Conservation (phyloP, 2,329 filamentous ascomycete species). For the Trichoderma arundinaceum region DNA sequence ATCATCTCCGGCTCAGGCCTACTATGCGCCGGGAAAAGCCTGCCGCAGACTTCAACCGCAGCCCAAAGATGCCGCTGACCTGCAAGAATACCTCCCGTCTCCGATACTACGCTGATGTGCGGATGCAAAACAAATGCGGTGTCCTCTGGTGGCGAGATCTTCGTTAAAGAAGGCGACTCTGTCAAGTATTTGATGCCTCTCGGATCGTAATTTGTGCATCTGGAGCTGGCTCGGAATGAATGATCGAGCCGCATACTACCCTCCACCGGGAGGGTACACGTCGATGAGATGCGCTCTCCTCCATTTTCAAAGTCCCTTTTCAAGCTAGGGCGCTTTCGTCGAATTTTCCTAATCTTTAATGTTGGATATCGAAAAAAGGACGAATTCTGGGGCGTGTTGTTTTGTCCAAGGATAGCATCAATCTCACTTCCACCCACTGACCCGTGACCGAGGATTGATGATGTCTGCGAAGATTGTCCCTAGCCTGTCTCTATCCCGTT, state of each 20-base stretch:
- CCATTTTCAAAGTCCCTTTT: not conserved
- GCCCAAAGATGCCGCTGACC: slow-evolving; percentile 52
- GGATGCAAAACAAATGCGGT: slow-evolving; percentile 47
- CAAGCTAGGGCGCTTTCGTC: slow-evolving; percentile 4
- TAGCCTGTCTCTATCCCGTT: not conserved
- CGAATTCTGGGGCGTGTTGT: not conserved
- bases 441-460: not conserved
- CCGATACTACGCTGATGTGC: slow-evolving; percentile 51
- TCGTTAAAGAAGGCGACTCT: not conserved
- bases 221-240: slow-evolving; percentile 14
- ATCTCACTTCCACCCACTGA: not conserved
- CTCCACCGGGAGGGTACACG: not conserved
- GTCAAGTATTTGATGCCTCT: not conserved
- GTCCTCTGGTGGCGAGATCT: not conserved
- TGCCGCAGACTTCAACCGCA: slow-evolving; percentile 55
- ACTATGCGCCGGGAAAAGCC: slow-evolving; percentile 41
- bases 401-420: not conserved
- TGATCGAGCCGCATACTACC: not conserved
- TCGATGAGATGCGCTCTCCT: not conserved
- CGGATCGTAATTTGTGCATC: slow-evolving; percentile 21
- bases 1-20: not conserved
- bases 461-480: not conserved
- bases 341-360: not conserved
- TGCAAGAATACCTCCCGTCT: slow-evolving; percentile 45
- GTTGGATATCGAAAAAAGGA: not conserved